phyloP scores from a whole-genome alignment of 2,329 filamentous ascomycete genomes.

The Aaosphaeria arxii region DNA sequence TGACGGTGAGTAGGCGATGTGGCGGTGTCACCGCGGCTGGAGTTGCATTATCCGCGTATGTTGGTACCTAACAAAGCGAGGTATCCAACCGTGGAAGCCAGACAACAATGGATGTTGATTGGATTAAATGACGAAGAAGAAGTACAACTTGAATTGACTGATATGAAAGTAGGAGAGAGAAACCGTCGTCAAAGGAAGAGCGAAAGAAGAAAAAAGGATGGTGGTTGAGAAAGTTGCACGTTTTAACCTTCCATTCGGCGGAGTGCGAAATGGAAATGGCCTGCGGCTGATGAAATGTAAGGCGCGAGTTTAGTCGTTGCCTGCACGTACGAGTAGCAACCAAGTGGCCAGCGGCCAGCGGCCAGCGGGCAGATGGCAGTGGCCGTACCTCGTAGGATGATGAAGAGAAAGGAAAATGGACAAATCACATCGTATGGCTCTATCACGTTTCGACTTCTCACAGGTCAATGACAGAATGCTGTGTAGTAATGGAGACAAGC shows the following conservation, averaged over 20 bases:
- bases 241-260: background rate
- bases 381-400: background rate
- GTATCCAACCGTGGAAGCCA: background rate
- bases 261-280: background rate
- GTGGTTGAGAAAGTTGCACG: background rate
- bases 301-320: constrained; percentile 6
- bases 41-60: too few relatives aligned
- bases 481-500: constrained; percentile 6
- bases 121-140: background rate
- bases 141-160: background rate
- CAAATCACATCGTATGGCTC: constrained; percentile 7
- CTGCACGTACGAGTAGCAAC: constrained; percentile 5
- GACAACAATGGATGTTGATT: background rate
- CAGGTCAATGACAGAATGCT: constrained; percentile 8
- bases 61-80: too few relatives aligned
- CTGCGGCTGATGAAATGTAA: constrained; percentile 11
- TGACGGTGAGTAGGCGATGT: background rate
- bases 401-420: background rate
- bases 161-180: background rate
- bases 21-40: background rate
- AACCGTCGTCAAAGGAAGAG: background rate
- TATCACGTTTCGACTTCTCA: constrained; percentile 12
- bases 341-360: background rate
- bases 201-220: background rate
- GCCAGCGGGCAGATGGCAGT: background rate